A percentile compares a stretch with the other conserved stretches of the same genome.
Conservation (phyloP, 768 basidiomycete species). For the Pleurotus salmoneostramineus region DNA sequence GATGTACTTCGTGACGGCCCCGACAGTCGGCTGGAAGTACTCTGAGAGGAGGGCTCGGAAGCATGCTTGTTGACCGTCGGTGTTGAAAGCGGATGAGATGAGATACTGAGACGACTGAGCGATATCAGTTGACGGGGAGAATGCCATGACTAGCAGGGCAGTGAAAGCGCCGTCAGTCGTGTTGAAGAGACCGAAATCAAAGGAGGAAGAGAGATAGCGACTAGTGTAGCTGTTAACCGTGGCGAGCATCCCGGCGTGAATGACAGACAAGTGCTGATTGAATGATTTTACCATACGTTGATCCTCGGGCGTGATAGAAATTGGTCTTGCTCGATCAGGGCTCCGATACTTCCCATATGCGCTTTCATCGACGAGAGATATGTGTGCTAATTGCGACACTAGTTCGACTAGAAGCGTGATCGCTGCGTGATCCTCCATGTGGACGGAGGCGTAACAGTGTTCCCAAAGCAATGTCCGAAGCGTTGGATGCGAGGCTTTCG, state of each 20-base stretch:
- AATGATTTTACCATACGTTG: conserved; percentile 44
- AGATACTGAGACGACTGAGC: conserved; percentile 75
- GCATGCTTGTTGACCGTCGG: conserved; percentile 85
- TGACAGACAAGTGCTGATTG: conserved; percentile 53
- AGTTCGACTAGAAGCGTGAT: conserved; percentile 55
- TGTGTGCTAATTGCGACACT: conserved; percentile 57
- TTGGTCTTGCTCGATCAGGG: not conserved
- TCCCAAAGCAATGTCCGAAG: conserved; percentile 67
- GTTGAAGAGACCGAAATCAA: conserved; percentile 49
- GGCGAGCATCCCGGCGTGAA: conserved; percentile 61
- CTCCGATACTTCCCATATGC: conserved; percentile 34
- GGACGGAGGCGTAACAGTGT: conserved; percentile 55
- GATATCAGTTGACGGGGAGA: conserved; percentile 78
- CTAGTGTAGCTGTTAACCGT: conserved; percentile 65
- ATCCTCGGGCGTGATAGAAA: conserved; percentile 8
- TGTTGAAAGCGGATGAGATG: conserved; percentile 84
- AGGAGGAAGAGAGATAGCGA: conserved; percentile 44
- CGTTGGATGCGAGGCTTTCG: conserved; percentile 25
- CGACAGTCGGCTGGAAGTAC: conserved; percentile 59
- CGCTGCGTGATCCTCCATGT: conserved; percentile 54
- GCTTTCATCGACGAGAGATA: conserved; percentile 55
- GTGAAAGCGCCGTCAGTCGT: conserved; percentile 54
- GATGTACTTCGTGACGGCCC: conserved; percentile 70
- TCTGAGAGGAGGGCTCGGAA: conserved; percentile 75
- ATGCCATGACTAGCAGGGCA: conserved; percentile 55